Conservation (phyloP, 305 asterid species). For the Rubia peregrina region DNA sequence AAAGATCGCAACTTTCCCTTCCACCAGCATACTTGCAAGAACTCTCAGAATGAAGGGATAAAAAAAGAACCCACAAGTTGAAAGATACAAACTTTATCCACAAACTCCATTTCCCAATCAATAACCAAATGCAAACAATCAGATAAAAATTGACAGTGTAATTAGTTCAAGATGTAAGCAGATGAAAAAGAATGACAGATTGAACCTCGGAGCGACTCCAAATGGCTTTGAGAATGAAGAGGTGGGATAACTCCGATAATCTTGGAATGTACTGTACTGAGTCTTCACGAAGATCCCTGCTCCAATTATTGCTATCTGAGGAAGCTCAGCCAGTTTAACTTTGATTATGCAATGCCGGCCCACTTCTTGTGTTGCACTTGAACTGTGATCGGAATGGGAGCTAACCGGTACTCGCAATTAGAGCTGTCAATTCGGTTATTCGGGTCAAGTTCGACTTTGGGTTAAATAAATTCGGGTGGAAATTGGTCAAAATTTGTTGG, state of each 20-base stretch:
- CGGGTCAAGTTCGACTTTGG: no score
- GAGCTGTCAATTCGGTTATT: no score
- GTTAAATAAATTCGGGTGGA: no score
- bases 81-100: not conserved
- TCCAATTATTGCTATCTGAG: conserved; percentile 71
- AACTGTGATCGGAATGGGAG: not conserved
- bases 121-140: not conserved
- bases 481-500: no score
- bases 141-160: not conserved
- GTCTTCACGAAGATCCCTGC: conserved; percentile 78
- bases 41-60: not conserved
- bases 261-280: conserved; percentile 80
- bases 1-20: not conserved
- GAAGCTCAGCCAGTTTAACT: conserved; percentile 45
- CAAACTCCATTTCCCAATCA: not conserved
- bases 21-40: not conserved
- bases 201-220: conserved; percentile 88
- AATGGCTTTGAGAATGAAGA: conserved; percentile 53
- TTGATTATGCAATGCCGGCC: not conserved
- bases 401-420: no score
- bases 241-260: conserved; percentile 72
- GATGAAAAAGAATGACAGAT: not conserved
- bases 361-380: not conserved
- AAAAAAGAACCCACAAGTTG: not conserved
- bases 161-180: no score